Conservation (phyloP, 352 stramenopile genomes). For the Phytophthora ohioensis region DNA sequence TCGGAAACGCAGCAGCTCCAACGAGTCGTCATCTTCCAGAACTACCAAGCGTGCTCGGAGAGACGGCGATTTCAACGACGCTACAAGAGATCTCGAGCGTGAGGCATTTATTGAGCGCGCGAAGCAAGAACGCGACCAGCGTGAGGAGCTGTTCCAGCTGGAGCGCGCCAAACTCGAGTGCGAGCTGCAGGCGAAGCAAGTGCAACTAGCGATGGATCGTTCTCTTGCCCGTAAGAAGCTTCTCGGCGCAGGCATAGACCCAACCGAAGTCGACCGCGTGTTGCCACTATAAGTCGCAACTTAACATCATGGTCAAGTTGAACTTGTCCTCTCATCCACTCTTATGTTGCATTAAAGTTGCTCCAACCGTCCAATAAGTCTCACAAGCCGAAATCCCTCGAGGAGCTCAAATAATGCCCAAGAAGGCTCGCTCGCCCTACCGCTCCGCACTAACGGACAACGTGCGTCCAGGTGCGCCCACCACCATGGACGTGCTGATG, state of each 20-base stretch:
- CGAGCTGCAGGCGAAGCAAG: slow-evolving; percentile 52
- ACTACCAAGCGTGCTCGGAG: slow-evolving; percentile 20
- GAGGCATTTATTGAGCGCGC: slow-evolving; percentile 27
- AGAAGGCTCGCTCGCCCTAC: slow-evolving; percentile 12
- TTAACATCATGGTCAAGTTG: slow-evolving; percentile 12
- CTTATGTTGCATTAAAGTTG: slow-evolving; percentile 6
- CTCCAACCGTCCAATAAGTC: background rate
- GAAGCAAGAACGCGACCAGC: slow-evolving; percentile 47
- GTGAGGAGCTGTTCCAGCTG: slow-evolving; percentile 52
- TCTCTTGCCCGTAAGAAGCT: slow-evolving; percentile 58
- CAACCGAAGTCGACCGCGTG: slow-evolving; percentile 53
- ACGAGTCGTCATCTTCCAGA: background rate
- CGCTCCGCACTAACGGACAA: slow-evolving; percentile 31
- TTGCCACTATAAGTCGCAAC: slow-evolving; percentile 37
- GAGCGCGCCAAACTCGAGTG: slow-evolving; percentile 55
- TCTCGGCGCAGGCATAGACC: slow-evolving; percentile 48
- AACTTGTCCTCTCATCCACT: background rate
- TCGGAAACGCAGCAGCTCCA: slow-evolving; percentile 24
- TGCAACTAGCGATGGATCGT: slow-evolving; percentile 51
- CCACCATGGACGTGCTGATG: slow-evolving; percentile 47
- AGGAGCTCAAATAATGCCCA: slow-evolving; percentile 12
- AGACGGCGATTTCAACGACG: background rate
- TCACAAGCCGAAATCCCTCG: background rate
- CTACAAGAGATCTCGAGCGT: slow-evolving; percentile 28
- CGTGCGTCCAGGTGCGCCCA: slow-evolving; percentile 23